Conservation (phyloP, 495 filamentous ascomycete species). For the Xylaria telfairii region DNA sequence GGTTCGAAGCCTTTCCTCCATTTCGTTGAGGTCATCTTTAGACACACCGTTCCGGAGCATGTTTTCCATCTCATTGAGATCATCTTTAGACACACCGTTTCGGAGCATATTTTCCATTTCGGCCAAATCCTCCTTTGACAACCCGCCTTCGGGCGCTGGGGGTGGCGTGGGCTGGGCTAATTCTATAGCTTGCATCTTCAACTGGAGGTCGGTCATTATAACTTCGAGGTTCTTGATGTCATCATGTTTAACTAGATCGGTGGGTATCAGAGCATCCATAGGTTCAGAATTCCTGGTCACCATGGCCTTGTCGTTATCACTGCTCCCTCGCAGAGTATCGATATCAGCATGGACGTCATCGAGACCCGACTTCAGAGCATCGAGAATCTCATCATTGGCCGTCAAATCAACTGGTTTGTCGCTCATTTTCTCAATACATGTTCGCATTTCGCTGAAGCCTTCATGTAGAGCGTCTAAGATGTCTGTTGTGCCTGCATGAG, state of each 20-base stretch:
- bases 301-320: constrained; percentile 60
- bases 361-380: constrained; percentile 81
- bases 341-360: constrained; percentile 76
- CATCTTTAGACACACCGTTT: constrained; percentile 58
- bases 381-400: constrained; percentile 82
- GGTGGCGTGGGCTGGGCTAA: constrained; percentile 55
- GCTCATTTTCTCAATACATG: constrained; percentile 76
- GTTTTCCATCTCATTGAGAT: constrained; percentile 65
- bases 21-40: constrained; percentile 27
- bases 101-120: constrained; percentile 56
- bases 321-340: constrained; percentile 68
- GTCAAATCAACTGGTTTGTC: constrained; percentile 82
- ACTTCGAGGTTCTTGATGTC: constrained; percentile 85
- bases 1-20: constrained; percentile 40
- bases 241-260: constrained; percentile 60
- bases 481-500: constrained; percentile 67
- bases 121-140: constrained; percentile 62
- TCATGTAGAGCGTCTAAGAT: constrained; percentile 84
- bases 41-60: constrained; percentile 39
- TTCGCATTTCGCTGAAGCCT: constrained; percentile 73
- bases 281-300: constrained; percentile 52
- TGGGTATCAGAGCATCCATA: constrained; percentile 39
- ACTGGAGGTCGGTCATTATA: constrained; percentile 78
- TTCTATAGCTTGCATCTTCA: constrained; percentile 84
- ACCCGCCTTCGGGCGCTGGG: constrained; percentile 33